Evolutionary conservation across 2,329 filamentous ascomycete genomes (phyloP).

Genomic region (Venturiaceae sp.): DNA sequence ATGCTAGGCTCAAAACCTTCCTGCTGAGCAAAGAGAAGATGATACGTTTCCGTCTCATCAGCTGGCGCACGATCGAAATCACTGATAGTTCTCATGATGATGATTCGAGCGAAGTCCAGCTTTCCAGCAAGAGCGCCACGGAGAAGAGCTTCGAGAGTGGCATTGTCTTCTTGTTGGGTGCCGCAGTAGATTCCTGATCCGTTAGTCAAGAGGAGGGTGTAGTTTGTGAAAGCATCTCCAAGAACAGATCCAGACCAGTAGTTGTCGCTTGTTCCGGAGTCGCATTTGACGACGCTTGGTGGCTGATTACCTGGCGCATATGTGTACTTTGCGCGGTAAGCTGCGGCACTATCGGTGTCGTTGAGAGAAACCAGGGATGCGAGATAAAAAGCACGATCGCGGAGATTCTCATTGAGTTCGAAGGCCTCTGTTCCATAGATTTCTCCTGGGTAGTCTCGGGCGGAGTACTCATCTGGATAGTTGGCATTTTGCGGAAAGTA

Average conservation of each 20-base stretch:
- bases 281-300: conserved; percentile 16
- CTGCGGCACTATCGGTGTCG: conserved; percentile 23
- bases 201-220: conserved; percentile 21
- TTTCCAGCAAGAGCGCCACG: conserved; percentile 17
- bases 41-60: conserved; percentile 44
- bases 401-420: conserved; percentile 28
- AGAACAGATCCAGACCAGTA: conserved; percentile 20
- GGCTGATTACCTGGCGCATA: conserved; percentile 10
- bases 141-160: conserved; percentile 21
- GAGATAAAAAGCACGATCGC: conserved; percentile 22
- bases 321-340: conserved; percentile 26
- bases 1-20: conserved; percentile 54
- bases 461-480: conserved; percentile 29
- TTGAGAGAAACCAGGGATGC: conserved; percentile 24
- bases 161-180: conserved; percentile 26
- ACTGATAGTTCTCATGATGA: conserved; percentile 37
- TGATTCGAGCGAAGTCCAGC: conserved; percentile 23
- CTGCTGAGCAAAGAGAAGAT: conserved; percentile 48
- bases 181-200: conserved; percentile 24
- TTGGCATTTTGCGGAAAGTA: conserved; percentile 57
- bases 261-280: conserved; percentile 19
- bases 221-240: conserved; percentile 19
- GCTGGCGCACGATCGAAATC: conserved; percentile 56
- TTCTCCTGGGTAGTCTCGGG: conserved; percentile 18
- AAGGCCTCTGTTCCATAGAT: conserved; percentile 34